Conservation (phyloP, 805 yeast species). For the Wickerhamomyces alni region DNA sequence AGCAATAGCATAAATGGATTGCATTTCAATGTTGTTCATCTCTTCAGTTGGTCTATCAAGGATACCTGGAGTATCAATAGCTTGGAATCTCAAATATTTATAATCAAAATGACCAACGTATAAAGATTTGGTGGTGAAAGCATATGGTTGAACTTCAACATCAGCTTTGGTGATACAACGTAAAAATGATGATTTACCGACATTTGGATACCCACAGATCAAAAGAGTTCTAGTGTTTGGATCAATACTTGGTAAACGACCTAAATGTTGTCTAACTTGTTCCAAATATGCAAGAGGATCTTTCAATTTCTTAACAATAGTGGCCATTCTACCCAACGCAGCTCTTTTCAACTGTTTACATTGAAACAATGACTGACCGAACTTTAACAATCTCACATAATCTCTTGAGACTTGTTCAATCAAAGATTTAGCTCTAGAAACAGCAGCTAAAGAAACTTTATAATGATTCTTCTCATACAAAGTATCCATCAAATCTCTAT, state of each 20-base stretch:
- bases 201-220: conserved; percentile 98
- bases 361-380: conserved; percentile 96
- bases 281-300: conserved; percentile 91
- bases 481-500: conserved; percentile 96
- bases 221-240: conserved; percentile 97
- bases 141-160: conserved; percentile 98
- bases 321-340: conserved; percentile 99
- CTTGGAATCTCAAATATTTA: conserved; percentile 96
- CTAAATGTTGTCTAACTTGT: conserved; percentile 98
- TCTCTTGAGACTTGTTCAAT: conserved; percentile 96
- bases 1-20: conserved; percentile 96
- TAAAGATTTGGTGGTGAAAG: conserved; percentile 95
- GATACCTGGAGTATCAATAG: conserved; percentile 98
- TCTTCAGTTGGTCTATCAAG: conserved; percentile 98
- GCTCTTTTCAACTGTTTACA: conserved; percentile 98
- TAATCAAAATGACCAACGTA: conserved; percentile 99
- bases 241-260: conserved; percentile 96
- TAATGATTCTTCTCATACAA: conserved; percentile 97
- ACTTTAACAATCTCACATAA: conserved; percentile 87
- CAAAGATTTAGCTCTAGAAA: conserved; percentile 87
- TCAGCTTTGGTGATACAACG: conserved; percentile 94
- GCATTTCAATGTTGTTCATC: conserved; percentile 99
- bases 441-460: conserved; percentile 92
- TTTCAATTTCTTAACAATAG: conserved; percentile 89
- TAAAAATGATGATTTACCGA: conserved; percentile 95